Conservation (phyloP, 2,329 filamentous ascomycete genomes). For the Fusarium drepaniforme region DNA sequence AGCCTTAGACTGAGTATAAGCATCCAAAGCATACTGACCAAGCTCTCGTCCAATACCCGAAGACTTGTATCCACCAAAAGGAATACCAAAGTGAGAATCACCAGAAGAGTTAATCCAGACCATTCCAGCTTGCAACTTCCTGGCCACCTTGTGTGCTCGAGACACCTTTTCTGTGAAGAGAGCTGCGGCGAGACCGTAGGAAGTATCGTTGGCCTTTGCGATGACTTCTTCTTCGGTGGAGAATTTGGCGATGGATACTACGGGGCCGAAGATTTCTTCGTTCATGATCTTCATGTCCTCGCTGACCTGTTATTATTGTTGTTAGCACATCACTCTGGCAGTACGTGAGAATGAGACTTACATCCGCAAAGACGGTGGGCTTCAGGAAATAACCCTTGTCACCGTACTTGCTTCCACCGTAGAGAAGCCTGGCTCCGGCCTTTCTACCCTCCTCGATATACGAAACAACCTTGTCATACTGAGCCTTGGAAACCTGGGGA, state of each 20-base stretch:
- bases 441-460: conserved; percentile 75
- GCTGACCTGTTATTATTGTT: conserved; percentile 22
- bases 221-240: conserved; percentile 41
- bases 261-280: conserved; percentile 49
- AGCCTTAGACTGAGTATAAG: conserved; percentile 44
- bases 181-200: conserved; percentile 66
- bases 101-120: conserved; percentile 53
- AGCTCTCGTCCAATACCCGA: conserved; percentile 42
- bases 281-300: conserved; percentile 45
- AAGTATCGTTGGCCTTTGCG: conserved; percentile 54
- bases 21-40: conserved; percentile 43
- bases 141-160: conserved; percentile 52
- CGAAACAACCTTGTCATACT: conserved; percentile 72
- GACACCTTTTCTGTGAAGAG: conserved; percentile 67
- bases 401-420: conserved; percentile 44
- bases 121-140: conserved; percentile 66
- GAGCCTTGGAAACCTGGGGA: conserved; percentile 73
- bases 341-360: conserved; percentile 33
- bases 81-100: conserved; percentile 44
- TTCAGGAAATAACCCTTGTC: conserved; percentile 44
- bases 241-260: conserved; percentile 44
- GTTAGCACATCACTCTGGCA: conserved; percentile 28
- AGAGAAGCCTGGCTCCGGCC: conserved; percentile 69
- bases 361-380: conserved; percentile 45
- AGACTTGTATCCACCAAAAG: conserved; percentile 45